Base-by-base conservation (phyloP, 345 rosid genomes). In the Pugionium cornutum region DNA sequence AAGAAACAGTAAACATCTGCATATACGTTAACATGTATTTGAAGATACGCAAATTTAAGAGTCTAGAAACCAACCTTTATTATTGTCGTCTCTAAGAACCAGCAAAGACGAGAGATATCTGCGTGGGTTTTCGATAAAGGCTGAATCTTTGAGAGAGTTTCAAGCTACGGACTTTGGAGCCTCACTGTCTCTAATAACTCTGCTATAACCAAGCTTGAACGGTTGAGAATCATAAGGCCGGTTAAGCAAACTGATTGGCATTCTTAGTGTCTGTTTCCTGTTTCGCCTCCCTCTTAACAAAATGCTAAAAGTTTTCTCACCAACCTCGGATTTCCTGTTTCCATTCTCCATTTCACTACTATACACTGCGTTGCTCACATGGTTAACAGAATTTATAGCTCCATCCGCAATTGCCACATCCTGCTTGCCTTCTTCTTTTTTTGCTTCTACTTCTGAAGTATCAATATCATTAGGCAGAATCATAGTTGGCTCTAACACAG, bases 161-260 rank as follows among this genome's bases (percentile, higher is more conserved):
- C 73, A 74, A 41, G 77, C 77, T 34, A 37, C 77, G 63, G 82
- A 57, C 70, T 83, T 86, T 52, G 92, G 87, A 80, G 84, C 70
- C 76, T 84, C 96, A 28, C 86, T 85, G 61, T 86, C 87, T 78
- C 92, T 80, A 66, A 94, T 81, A 27, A 94, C 91, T 75, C 96
- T 82, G 81, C 75, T 94, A 73, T 77, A 84, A 62, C 72, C 59
- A 44, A 85, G 73, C 80, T 94, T 94, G 76, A 90, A 94, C 42
- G 95, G 81, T 69, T 85, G 95, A n/a, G 99, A 88, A 49, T 85
- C 89, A 53, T 88, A 83, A 64, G 99, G 96, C 58, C 91, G 83
- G 79, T 72, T 90, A 11, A 94, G 96, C 74, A 90, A 79, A 79
- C 96, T 88, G 45, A 94, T 73, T 4, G 99, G 99, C 88, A 94